Percentiles rank a stretch among this genome's conserved stretches.
Conservation (phyloP, 2,329 filamentous ascomycete species). For the Colletotrichum somersetense region DNA sequence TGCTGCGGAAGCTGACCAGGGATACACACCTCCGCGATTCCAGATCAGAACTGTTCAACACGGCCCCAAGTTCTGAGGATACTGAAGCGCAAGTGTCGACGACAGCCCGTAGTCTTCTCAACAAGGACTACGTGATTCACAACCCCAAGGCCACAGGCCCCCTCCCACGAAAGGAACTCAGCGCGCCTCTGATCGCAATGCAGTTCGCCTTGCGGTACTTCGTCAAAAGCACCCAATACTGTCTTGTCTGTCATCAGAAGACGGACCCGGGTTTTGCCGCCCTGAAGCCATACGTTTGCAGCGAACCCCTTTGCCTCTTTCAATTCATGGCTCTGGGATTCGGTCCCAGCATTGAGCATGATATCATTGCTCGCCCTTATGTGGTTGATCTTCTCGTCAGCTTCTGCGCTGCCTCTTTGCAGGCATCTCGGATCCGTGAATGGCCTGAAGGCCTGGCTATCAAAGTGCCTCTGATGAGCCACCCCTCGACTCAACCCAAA, state of each 20-base stretch:
- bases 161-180: conserved; percentile 49
- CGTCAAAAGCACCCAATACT: conserved; percentile 86
- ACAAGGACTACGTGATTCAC: conserved; percentile 24
- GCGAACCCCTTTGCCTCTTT: conserved; percentile 80
- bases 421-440: conserved; percentile 54
- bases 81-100: conserved; percentile 24
- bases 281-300: conserved; percentile 85
- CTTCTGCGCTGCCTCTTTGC: conserved; percentile 78
- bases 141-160: conserved; percentile 42
- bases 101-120: conserved; percentile 20
- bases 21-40: conserved; percentile 17
- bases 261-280: conserved; percentile 73
- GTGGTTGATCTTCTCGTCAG: conserved; percentile 88
- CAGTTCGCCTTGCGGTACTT: conserved; percentile 84
- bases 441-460: conserved; percentile 59
- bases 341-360: conserved; percentile 86
- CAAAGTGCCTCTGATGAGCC: conserved; percentile 46
- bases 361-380: conserved; percentile 81
- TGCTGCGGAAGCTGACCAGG: conserved; percentile 25
- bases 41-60: background rate
- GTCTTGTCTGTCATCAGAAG: conserved; percentile 83
- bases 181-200: conserved; percentile 71
- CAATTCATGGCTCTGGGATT: conserved; percentile 91
- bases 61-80: background rate
- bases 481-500: background rate